Percentiles rank a stretch among this genome's conserved stretches.
phyloP scores from a whole-genome alignment of 495 filamentous ascomycete genomes.

The Sabuloglossum arenarium region DNA sequence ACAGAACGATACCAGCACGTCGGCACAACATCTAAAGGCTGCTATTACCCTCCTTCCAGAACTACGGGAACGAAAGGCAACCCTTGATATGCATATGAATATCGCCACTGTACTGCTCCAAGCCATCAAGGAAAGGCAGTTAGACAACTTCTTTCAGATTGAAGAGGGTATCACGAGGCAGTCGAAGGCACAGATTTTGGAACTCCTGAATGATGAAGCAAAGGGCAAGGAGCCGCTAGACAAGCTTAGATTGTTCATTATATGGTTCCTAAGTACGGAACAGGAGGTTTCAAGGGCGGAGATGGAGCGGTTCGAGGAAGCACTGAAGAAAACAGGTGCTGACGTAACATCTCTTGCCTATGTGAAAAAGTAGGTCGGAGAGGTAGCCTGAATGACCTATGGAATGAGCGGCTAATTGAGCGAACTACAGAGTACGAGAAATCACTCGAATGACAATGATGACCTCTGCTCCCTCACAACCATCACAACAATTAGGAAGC shows the following conservation, averaged over 20 bases:
- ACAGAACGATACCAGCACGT: conserved; percentile 69
- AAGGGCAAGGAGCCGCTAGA: conserved; percentile 74
- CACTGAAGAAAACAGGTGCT: conserved; percentile 51
- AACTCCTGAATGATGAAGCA: conserved; percentile 57
- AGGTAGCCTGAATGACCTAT: background rate
- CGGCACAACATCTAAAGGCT: conserved; percentile 84
- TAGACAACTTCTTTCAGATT: conserved; percentile 91
- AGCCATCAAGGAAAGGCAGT: conserved; percentile 81
- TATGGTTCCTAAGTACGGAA: conserved; percentile 94
- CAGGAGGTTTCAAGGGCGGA: conserved; percentile 65
- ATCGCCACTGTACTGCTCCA: conserved; percentile 71
- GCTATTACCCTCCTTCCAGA: conserved; percentile 87
- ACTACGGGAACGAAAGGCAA: conserved; percentile 73
- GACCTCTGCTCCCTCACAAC: conserved; percentile 57
- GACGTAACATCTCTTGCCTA: conserved; percentile 62
- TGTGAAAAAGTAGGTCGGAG: conserved; percentile 43
- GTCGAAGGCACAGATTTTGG: conserved; percentile 72
- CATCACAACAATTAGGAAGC: conserved; percentile 41
- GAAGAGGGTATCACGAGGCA: conserved; percentile 91
- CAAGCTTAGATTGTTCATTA: conserved; percentile 84
- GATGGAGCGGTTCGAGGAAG: conserved; percentile 74
- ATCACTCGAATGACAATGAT: conserved; percentile 99
- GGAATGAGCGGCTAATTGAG: conserved; percentile 6
- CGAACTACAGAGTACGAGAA: conserved; percentile 51
- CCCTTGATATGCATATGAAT: conserved; percentile 98